phyloP scores from a whole-genome alignment of 2,329 filamentous ascomycete genomes.

The Seiridium cupressi region DNA sequence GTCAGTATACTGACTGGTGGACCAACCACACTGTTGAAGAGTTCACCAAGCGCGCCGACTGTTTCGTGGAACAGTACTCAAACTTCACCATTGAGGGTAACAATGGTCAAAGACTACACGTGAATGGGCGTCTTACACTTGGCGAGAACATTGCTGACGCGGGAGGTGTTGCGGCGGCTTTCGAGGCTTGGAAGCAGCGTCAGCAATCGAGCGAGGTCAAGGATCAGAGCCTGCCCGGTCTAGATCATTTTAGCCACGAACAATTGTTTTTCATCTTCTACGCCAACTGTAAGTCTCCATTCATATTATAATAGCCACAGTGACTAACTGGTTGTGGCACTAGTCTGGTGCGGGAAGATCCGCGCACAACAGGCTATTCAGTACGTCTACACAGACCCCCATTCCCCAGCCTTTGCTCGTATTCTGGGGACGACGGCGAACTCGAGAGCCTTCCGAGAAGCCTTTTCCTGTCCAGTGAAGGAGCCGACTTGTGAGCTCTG shows the following conservation, averaged over 20 bases:
- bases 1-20: constrained; percentile 67
- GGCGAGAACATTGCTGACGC: constrained; percentile 68
- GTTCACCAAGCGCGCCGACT: constrained; percentile 57
- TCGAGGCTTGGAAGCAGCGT: constrained; percentile 59
- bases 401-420: constrained; percentile 62
- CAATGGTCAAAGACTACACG: constrained; percentile 53
- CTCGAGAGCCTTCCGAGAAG: constrained; percentile 64
- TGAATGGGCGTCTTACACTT: constrained; percentile 60
- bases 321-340: background rate
- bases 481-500: constrained; percentile 69
- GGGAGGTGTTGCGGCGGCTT: constrained; percentile 59
- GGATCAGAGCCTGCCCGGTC: constrained; percentile 51
- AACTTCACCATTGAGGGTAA: constrained; percentile 55
- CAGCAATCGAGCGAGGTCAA: constrained; percentile 38
- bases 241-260: constrained; percentile 58
- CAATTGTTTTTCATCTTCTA: constrained; percentile 65
- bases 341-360: constrained; percentile 62
- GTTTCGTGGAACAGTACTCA: constrained; percentile 61
- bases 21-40: constrained; percentile 53
- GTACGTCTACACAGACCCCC: constrained; percentile 60
- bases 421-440: constrained; percentile 65
- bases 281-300: constrained; percentile 38
- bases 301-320: background rate
- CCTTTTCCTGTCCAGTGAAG: constrained; percentile 63
- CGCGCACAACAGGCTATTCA: constrained; percentile 56